These are phyloP conservation scores for Alnus glutinosa DNA, from an alignment of 306 rosid species.

Conservation along the genomic window DNA sequence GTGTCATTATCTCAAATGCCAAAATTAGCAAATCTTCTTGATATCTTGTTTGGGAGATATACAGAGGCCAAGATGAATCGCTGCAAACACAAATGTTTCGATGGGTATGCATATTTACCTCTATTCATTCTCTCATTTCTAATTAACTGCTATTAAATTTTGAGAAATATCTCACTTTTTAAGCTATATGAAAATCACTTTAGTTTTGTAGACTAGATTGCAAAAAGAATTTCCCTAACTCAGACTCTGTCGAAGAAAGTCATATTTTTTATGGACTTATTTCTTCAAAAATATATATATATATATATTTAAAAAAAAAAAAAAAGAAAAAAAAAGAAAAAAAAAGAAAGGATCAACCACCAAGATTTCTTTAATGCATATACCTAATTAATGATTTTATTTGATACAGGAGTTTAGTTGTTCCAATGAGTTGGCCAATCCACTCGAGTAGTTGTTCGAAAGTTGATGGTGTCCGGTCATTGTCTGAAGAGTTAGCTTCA, in stretches of 20 bases:
- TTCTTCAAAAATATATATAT: too few species aligned
- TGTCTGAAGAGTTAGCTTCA: slow-evolving; percentile 25
- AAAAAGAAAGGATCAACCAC: neutral
- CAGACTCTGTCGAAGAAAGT: too few species aligned
- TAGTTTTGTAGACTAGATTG: too few species aligned
- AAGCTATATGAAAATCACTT: too few species aligned
- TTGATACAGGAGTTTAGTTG: slow-evolving; percentile 20
- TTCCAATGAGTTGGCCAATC: slow-evolving; percentile 44
- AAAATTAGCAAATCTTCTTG: slow-evolving; percentile 21
- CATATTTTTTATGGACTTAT: too few species aligned
- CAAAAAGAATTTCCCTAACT: too few species aligned
- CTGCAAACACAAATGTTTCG: slow-evolving; percentile 22
- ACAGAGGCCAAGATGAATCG: slow-evolving; percentile 12
- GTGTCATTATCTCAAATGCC: slow-evolving; percentile 7
- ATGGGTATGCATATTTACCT: slow-evolving; percentile 17
- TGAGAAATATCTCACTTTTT: too few species aligned
- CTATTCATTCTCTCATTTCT: neutral
- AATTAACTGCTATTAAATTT: neutral
- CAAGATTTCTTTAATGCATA: neutral
- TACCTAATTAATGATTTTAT: neutral
- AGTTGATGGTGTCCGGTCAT: neutral
- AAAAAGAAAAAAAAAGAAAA: neutral
- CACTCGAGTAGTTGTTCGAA: neutral
- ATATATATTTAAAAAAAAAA: too few species aligned
- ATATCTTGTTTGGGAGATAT: slow-evolving; percentile 12